Evolutionary conservation across 345 rosid species (phyloP).

Genomic region (Eucalyptus marginata): DNA sequence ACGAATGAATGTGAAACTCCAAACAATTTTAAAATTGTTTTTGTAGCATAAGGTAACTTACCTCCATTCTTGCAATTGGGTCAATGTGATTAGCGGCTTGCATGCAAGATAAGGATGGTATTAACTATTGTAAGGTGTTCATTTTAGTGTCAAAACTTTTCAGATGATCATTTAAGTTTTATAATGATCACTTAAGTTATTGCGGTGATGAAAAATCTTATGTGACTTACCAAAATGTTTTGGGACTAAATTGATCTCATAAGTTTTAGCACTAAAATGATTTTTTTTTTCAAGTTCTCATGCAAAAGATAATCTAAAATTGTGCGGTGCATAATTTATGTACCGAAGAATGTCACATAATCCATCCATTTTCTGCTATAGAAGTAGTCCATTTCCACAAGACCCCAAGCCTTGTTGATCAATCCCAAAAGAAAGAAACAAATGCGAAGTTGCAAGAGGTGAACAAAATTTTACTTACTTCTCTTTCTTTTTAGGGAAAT

Average conservation of each 20-base stretch:
- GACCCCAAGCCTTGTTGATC: neutral
- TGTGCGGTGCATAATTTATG: neutral
- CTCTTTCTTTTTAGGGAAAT: no score
- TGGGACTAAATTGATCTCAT: neutral
- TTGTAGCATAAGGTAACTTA: neutral
- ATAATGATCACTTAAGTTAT: neutral
- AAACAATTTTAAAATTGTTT: no score
- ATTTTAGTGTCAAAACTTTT: neutral
- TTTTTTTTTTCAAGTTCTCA: neutral
- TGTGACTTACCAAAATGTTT: neutral
- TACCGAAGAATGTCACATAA: neutral
- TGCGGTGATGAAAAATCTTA: accelerated
- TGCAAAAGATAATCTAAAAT: neutral
- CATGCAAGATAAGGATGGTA: neutral
- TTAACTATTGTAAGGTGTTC: neutral
- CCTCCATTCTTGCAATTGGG: neutral
- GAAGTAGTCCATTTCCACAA: neutral
- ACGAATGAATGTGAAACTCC: no score
- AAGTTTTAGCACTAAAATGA: neutral
- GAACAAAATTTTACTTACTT: neutral
- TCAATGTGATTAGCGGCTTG: neutral
- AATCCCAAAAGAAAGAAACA: neutral
- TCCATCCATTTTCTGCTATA: neutral
- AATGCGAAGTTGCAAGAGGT: neutral
- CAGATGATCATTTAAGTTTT: neutral